phyloP scores from a whole-genome alignment of 1,284 basidiomycete species.

The Apiotrichum mycotoxinovorans region DNA sequence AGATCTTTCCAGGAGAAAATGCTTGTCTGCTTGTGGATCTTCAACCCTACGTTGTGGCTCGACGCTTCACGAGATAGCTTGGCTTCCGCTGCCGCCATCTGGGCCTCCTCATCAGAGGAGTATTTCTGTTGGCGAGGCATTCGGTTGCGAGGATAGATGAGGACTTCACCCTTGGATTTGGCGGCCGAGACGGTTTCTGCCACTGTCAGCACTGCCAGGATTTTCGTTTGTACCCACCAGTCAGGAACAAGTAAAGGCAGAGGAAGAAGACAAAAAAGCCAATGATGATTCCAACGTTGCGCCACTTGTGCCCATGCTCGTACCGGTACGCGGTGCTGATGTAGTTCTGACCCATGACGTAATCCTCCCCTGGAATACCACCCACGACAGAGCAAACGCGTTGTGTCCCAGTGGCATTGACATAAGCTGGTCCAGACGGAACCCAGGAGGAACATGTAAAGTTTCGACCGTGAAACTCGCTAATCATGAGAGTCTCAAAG shows the following conservation, averaged over 20 bases:
- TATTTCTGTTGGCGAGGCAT: slow-evolving; percentile 39
- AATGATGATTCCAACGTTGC: slow-evolving; percentile 56
- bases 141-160: slow-evolving; percentile 53
- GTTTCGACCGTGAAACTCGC: slow-evolving; percentile 52
- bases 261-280: slow-evolving; percentile 56
- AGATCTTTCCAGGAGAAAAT: slow-evolving; percentile 53
- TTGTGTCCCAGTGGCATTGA: slow-evolving; percentile 30
- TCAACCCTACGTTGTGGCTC: slow-evolving; percentile 24
- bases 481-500: slow-evolving; percentile 53
- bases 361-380: slow-evolving; percentile 39
- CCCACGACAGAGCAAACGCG: slow-evolving; percentile 52
- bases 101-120: slow-evolving; percentile 25
- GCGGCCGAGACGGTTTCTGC: slow-evolving; percentile 55
- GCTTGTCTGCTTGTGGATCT: slow-evolving; percentile 48
- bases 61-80: background rate
- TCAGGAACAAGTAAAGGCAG: slow-evolving; percentile 53
- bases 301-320: slow-evolving; percentile 62
- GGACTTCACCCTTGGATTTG: slow-evolving; percentile 55
- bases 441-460: slow-evolving; percentile 46
- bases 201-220: too few relatives aligned
- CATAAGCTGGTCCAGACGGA: slow-evolving; percentile 49
- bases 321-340: slow-evolving; percentile 63
- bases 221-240: too few relatives aligned
- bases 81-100: slow-evolving; percentile 24
- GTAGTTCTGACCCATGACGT: slow-evolving; percentile 56